Evolutionary conservation across 306 rosid species (phyloP).

Genomic region (Adenanthera pavonina): DNA sequence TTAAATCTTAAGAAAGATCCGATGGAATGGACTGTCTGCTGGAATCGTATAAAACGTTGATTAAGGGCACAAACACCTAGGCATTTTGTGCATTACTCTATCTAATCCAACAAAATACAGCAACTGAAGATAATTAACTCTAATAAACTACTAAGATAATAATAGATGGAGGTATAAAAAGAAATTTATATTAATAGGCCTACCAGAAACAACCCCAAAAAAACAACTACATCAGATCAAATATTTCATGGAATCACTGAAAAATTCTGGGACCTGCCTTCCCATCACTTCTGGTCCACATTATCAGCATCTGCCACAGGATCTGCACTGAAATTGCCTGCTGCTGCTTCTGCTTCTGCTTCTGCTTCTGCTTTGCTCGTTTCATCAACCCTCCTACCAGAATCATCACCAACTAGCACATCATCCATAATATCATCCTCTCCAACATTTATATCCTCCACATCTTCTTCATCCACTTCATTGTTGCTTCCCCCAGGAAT

Average conservation of each 20-base stretch:
- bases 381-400: constrained; percentile 72
- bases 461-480: constrained; percentile 87
- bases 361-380: constrained; percentile 61
- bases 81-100: constrained; percentile 23
- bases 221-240: constrained; percentile 34
- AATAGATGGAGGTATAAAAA: neutral
- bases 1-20: neutral
- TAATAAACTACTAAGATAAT: constrained; percentile 34
- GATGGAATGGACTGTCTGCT: constrained; percentile 3
- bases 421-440: constrained; percentile 98
- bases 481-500: constrained; percentile 78
- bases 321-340: constrained; percentile 41
- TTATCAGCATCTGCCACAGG: constrained; percentile 52
- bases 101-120: constrained; percentile 22
- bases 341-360: constrained; percentile 65
- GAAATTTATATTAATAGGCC: constrained; percentile 1
- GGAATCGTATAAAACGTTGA: constrained; percentile 13
- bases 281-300: constrained; percentile 46
- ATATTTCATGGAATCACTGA: constrained; percentile 1
- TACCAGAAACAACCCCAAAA: constrained; percentile 23
- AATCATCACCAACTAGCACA: constrained; percentile 71
- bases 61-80: constrained; percentile 33
- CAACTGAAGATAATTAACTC: neutral
- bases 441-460: constrained; percentile 84
- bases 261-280: constrained; percentile 10